phyloP scores from a whole-genome alignment of 768 basidiomycete genomes.

The Paxillus involutus region DNA sequence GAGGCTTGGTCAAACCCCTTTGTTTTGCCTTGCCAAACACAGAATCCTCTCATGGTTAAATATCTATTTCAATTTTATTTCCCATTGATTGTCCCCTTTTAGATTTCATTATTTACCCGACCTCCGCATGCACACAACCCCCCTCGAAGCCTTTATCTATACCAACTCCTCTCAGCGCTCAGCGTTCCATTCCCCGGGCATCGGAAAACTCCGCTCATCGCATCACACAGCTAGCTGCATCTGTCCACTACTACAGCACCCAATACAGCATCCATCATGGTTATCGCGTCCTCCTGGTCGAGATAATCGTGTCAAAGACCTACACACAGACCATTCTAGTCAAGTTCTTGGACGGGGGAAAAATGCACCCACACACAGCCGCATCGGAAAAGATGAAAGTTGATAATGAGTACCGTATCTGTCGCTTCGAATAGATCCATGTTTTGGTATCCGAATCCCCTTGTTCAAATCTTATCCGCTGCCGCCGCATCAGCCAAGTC shows the following conservation, averaged over 20 bases:
- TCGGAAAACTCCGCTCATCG: conserved; percentile 18
- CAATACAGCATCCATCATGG: not conserved
- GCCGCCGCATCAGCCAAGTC: not conserved
- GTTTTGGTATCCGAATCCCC: not conserved
- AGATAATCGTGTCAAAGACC: no score
- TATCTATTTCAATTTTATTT: not conserved
- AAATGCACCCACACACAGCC: no score
- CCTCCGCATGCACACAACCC: no score
- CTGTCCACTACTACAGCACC: not conserved
- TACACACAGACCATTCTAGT: no score
- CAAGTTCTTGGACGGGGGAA: no score
- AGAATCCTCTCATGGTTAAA: conserved; percentile 1
- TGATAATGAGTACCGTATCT: no score
- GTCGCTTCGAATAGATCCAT: no score
- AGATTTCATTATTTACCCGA: not conserved
- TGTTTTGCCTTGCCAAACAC: conserved; percentile 14
- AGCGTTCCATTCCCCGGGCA: not conserved
- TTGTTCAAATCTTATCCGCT: not conserved
- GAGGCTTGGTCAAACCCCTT: conserved; percentile 8
- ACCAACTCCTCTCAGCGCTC: not conserved
- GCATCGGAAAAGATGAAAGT: no score
- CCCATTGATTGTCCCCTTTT: not conserved
- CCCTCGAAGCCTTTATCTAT: not conserved
- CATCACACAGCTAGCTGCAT: not conserved
- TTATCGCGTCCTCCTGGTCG: not conserved